Evolutionary conservation across 2,329 filamentous ascomycete species (phyloP), one percentile per base, ranked within the genome.

Genomic region (Alternaria burnsii): DNA sequence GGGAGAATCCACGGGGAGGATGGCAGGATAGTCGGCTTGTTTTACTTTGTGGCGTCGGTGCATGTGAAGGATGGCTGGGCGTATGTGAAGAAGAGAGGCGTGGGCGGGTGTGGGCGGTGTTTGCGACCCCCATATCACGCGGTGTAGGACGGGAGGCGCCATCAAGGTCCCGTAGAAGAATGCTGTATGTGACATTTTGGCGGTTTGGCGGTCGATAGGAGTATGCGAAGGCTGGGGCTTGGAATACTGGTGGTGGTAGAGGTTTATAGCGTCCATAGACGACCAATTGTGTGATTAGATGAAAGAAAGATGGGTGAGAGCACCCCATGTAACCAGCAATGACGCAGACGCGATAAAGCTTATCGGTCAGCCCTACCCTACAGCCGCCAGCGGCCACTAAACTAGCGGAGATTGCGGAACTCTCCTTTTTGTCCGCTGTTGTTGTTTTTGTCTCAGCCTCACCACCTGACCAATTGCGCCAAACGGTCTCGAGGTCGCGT

Each of bases 81-180:
- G 84, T 75, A 93, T 86, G 63, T 87, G 87, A 36, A 94, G 81
- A 47, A 86, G 78, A 12, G 77, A 76, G 59, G 79, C 81, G 73
- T 85, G 84, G 64, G 81, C 84, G 76, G 70, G 63, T 2, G 77
- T 83, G 72, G 77, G 85, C 36, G 72, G 86, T 72, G 63, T 84
- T 16, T 81, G 77, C 9, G 80, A 79, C 67, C 88, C 87, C 79
- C 94, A 92, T 78, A 92, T 92, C 43, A 97, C 93, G 34, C 91
- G 90, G 80, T 91, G 90, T 69, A 98, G 92, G 71, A 98, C 89
- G 72, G 91, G 87, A 0, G 91, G 88, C n/a, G 90, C 91, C 93
- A 97, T 97, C 74, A 89, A 79, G 26, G 87, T 89, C 84, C 86
- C 88, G 75, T 90, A 90, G 83, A 89, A 89, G 81, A 90, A 89